phyloP scores from a whole-genome alignment of 2,329 filamentous ascomycete genomes.

The Clonostachys rhizophaga region DNA sequence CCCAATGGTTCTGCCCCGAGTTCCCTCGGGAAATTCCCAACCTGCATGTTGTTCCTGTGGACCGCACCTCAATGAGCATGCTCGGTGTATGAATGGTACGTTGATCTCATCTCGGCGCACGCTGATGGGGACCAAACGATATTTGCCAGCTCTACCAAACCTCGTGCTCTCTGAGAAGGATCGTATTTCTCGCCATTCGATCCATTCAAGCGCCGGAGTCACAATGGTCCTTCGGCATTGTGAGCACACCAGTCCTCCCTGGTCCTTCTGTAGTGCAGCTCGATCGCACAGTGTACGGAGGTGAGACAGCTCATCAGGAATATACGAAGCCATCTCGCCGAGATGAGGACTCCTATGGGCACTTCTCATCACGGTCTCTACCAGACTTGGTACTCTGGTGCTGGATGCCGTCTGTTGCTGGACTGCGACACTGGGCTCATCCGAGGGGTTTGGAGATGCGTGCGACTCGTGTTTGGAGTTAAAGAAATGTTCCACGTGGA shows the following conservation, averaged over 20 bases:
- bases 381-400: slow-evolving; percentile 36
- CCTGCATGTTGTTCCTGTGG: slow-evolving; percentile 14
- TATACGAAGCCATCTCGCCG: slow-evolving; percentile 32
- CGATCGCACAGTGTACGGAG: slow-evolving; percentile 32
- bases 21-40: slow-evolving; percentile 1
- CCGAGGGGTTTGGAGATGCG: slow-evolving; percentile 13
- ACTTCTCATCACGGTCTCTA: slow-evolving; percentile 43
- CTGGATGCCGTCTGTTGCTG: too few relatives aligned
- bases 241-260: slow-evolving; percentile 46
- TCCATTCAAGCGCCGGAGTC: slow-evolving; percentile 51
- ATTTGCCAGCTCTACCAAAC: slow-evolving; percentile 1
- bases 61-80: slow-evolving; percentile 45
- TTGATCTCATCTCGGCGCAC: slow-evolving; percentile 23
- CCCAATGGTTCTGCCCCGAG: neutral
- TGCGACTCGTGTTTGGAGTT: neutral
- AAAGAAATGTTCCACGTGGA: slow-evolving; percentile 1
- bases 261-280: slow-evolving; percentile 33
- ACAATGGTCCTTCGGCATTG: slow-evolving; percentile 43
- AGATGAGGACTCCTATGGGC: slow-evolving; percentile 38
- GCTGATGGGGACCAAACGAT: slow-evolving; percentile 16
- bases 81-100: slow-evolving; percentile 41
- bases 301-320: slow-evolving; percentile 33
- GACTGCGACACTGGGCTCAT: too few relatives aligned
- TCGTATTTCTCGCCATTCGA: slow-evolving; percentile 53
- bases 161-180: neutral